Percentiles rank a stretch among this genome's conserved stretches.
phyloP scores from a whole-genome alignment of 768 basidiomycete species.

The Lentinula lateritia region DNA sequence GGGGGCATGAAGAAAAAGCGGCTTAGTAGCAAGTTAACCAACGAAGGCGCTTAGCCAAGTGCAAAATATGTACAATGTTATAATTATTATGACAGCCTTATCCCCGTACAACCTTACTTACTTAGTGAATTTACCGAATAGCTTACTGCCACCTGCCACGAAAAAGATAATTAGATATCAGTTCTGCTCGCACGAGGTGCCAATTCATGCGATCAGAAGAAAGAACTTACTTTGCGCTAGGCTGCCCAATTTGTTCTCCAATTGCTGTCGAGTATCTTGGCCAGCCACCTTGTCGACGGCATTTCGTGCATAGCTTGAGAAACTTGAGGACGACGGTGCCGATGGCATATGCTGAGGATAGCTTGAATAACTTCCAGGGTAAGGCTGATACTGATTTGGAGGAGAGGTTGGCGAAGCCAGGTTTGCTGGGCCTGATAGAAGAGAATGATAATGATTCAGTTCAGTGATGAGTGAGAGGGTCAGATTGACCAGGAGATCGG shows the following conservation, averaged over 20 bases:
- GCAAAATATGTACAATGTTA: no score
- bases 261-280: conserved; percentile 38
- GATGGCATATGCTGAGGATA: conserved; percentile 13
- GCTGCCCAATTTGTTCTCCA: conserved; percentile 40
- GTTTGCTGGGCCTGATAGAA: not conserved
- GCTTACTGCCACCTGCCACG: conserved; percentile 33
- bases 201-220: not conserved
- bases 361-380: not conserved
- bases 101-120: not conserved
- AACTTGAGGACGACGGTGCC: conserved; percentile 21
- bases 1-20: not conserved
- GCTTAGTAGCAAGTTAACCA: no score
- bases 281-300: conserved; percentile 57
- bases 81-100: no score
- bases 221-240: conserved; percentile 47
- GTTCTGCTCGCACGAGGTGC: conserved; percentile 9
- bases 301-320: conserved; percentile 38
- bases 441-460: not conserved
- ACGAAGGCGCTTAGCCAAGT: no score
- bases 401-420: not conserved
- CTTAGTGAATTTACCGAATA: conserved; percentile 42
- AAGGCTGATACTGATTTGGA: conserved; percentile 10
- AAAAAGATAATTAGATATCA: conserved; percentile 4
- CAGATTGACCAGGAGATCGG: not conserved
- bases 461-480: conserved; percentile 3